Percentiles rank a stretch among this genome's conserved stretches.
These are phyloP conservation scores for Barnettozyma californica DNA, from an alignment of 805 yeast species.

Conservation along the genomic window DNA sequence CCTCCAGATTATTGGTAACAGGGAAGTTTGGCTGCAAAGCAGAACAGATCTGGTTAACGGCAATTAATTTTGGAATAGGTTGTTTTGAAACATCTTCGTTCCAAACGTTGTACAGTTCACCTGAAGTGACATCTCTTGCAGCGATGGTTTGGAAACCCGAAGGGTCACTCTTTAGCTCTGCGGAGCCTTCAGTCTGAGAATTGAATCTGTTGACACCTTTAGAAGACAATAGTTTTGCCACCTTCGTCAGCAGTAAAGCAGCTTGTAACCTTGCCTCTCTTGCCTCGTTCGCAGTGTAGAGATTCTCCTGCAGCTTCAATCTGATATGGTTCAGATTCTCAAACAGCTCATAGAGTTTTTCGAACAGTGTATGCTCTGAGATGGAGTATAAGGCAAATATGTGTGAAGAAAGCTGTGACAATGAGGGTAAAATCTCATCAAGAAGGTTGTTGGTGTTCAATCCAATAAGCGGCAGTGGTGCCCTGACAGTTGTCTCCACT, in stretches of 20 bases:
- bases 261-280: constrained; percentile 44
- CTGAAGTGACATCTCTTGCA: constrained; percentile 56
- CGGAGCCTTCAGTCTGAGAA: constrained; percentile 18
- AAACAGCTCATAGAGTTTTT: constrained; percentile 48
- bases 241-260: constrained; percentile 47
- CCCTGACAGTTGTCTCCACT: constrained; percentile 27
- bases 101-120: constrained; percentile 44
- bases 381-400: constrained; percentile 66
- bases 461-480: constrained; percentile 51
- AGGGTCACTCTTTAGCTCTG: constrained; percentile 37
- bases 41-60: constrained; percentile 61
- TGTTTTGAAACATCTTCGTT: constrained; percentile 21
- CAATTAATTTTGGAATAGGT: constrained; percentile 51
- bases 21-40: constrained; percentile 76
- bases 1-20: constrained; percentile 29
- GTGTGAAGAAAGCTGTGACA: constrained; percentile 55
- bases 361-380: constrained; percentile 61
- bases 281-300: constrained; percentile 52
- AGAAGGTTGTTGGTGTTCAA: constrained; percentile 39
- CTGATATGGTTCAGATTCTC: constrained; percentile 54
- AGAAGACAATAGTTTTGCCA: constrained; percentile 54
- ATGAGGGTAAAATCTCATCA: constrained; percentile 53
- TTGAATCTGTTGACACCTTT: constrained; percentile 31
- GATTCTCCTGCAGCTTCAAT: constrained; percentile 42
- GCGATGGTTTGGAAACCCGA: constrained; percentile 65